A percentile compares a stretch with the other conserved stretches of the same genome.
These are phyloP conservation scores for Eremochloa ophiuroides DNA, from an alignment of 176 grass and related monocot species.

Conservation along the genomic window DNA sequence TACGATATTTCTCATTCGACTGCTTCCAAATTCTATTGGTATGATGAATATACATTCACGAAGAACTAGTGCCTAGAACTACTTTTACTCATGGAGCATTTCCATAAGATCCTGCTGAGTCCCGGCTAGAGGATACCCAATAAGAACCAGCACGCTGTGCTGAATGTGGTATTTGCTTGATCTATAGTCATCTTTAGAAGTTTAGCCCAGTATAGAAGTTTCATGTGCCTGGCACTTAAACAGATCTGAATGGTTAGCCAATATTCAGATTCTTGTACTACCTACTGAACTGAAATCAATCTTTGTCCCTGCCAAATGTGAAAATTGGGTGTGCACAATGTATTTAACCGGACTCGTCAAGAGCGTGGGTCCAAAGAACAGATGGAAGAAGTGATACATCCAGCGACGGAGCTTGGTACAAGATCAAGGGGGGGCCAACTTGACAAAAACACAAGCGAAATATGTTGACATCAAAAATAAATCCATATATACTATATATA, in stretches of 20 bases:
- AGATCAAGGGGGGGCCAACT: too few relatives aligned
- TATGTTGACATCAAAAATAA: too few relatives aligned
- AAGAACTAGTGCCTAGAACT: background rate
- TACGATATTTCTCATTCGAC: background rate
- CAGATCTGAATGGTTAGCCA: background rate
- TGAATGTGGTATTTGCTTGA: background rate
- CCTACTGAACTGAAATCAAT: too few relatives aligned
- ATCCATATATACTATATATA: too few relatives aligned
- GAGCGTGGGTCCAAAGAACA: too few relatives aligned
- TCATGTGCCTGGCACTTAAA: background rate
- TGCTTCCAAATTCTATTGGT: background rate
- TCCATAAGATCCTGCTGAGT: background rate
- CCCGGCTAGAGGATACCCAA: background rate
- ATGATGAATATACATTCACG: background rate
- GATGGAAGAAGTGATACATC: too few relatives aligned
- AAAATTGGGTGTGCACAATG: too few relatives aligned
- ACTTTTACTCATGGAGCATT: background rate
- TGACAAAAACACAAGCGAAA: too few relatives aligned
- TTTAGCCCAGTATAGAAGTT: background rate
- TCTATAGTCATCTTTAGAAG: background rate
- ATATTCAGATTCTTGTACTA: too few relatives aligned
- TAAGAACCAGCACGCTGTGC: background rate
- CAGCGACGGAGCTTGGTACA: slow-evolving; percentile 18
- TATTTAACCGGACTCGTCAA: too few relatives aligned
- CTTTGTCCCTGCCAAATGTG: too few relatives aligned